phyloP scores from a whole-genome alignment of 805 yeast genomes.

The Kuraishia molischiana region DNA sequence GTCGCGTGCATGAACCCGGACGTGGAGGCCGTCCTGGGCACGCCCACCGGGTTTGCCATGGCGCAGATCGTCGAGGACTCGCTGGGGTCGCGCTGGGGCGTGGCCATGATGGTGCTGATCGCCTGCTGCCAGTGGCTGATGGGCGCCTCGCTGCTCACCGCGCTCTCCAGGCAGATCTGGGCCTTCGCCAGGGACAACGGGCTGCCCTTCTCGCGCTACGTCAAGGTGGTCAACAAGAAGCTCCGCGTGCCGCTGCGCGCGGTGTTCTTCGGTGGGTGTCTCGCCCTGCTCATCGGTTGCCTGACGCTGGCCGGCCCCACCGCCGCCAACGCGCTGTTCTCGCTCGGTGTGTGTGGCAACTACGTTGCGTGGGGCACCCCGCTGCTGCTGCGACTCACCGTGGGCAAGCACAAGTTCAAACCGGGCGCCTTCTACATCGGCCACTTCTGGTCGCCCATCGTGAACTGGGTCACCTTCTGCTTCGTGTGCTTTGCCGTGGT shows the following conservation, averaged over 20 bases:
- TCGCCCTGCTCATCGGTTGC: slow-evolving; percentile 27
- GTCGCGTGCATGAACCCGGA: slow-evolving; percentile 22
- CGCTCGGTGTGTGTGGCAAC: slow-evolving; percentile 34
- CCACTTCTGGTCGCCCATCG: slow-evolving; percentile 15
- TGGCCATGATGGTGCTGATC: slow-evolving; percentile 36
- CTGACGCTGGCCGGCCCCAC: slow-evolving; percentile 30
- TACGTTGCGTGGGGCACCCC: slow-evolving; percentile 35
- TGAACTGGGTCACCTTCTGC: slow-evolving; percentile 20
- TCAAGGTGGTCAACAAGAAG: slow-evolving; percentile 30
- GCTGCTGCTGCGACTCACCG: slow-evolving; percentile 27
- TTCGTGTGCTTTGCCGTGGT: slow-evolving; percentile 20
- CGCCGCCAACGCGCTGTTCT: slow-evolving; percentile 37
- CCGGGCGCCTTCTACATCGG: slow-evolving; percentile 37
- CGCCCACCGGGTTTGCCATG: slow-evolving; percentile 30
- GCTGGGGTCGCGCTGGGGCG: slow-evolving; percentile 38
- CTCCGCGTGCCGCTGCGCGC: slow-evolving; percentile 35
- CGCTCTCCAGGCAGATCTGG: slow-evolving; percentile 40
- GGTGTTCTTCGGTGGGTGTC: slow-evolving; percentile 26
- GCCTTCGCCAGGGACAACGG: slow-evolving; percentile 45
- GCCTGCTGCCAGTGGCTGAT: slow-evolving; percentile 39
- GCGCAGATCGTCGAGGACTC: slow-evolving; percentile 39
- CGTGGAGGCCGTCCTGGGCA: slow-evolving; percentile 19
- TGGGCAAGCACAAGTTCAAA: slow-evolving; percentile 27
- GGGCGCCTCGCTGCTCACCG: slow-evolving; percentile 36
- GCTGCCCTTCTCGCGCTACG: slow-evolving; percentile 30